Percentiles rank a stretch among this genome's conserved stretches.
Conservation (phyloP, 495 filamentous ascomycete species). For the Penicillium malachiteum region DNA sequence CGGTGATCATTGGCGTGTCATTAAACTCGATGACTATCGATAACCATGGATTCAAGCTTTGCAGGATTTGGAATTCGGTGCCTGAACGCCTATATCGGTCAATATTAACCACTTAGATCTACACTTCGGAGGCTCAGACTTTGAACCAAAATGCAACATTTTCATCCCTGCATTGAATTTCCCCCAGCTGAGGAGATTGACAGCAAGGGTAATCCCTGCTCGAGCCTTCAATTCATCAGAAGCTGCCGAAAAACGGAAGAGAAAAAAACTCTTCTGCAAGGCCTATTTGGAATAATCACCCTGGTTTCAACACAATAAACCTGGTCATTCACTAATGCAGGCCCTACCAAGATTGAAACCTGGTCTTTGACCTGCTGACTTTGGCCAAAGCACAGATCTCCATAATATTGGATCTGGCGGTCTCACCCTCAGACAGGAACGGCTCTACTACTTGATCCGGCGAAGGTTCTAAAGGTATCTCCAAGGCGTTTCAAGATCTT, state of each 20-base stretch:
- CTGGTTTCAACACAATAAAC: too few species aligned
- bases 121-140: slow-evolving; percentile 13
- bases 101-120: not conserved
- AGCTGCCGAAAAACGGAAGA: not conserved
- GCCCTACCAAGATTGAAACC: too few species aligned
- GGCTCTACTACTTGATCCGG: slow-evolving; percentile 10
- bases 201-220: slow-evolving; percentile 8
- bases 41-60: not conserved
- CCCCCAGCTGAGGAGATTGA: slow-evolving; percentile 7
- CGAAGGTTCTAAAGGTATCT: slow-evolving; percentile 2
- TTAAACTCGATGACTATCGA: not conserved
- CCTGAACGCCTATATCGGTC: too few species aligned
- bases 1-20: not conserved
- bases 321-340: not conserved
- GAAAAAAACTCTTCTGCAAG: too few species aligned
- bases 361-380: not conserved
- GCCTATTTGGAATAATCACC: too few species aligned
- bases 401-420: not conserved
- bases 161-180: slow-evolving; percentile 3
- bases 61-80: too few species aligned
- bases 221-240: not conserved
- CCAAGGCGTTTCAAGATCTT: slow-evolving; percentile 1
- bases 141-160: slow-evolving; percentile 4
- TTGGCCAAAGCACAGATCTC: not conserved
- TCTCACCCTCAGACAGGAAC: slow-evolving; percentile 7